Percentiles rank a stretch among this genome's conserved stretches.
Evolutionary conservation across 2,329 filamentous ascomycete species (phyloP).

Genomic region (Arthrinium puccinioides): DNA sequence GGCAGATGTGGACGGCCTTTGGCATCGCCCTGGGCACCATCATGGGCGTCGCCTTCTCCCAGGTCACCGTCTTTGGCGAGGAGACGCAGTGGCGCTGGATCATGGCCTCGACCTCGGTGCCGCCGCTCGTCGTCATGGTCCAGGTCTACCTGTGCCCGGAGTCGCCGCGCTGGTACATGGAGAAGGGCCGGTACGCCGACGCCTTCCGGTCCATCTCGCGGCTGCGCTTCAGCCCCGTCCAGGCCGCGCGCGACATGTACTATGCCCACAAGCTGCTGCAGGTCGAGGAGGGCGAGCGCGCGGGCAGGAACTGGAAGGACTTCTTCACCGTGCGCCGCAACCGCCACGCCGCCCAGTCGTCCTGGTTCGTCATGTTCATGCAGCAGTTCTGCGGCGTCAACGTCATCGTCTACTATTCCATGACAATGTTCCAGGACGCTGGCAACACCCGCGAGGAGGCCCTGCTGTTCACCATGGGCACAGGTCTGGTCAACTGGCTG

Average conservation of each 20-base stretch:
- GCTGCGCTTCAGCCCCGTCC: constrained; percentile 50
- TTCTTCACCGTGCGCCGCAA: constrained; percentile 51
- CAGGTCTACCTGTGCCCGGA: constrained; percentile 56
- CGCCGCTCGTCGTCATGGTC: constrained; percentile 52
- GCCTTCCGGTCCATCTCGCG: constrained; percentile 50
- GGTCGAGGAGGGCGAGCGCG: constrained; percentile 26
- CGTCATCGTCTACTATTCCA: constrained; percentile 42
- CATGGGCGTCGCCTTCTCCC: constrained; percentile 57
- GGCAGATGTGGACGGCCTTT: constrained; percentile 50
- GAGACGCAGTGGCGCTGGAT: constrained; percentile 56
- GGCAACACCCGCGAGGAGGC: constrained; percentile 30
- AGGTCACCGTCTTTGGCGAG: constrained; percentile 31
- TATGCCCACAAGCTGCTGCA: constrained; percentile 38
- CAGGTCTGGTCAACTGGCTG: constrained; percentile 51
- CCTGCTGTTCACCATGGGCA: constrained; percentile 36
- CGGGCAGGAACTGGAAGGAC: constrained; percentile 23
- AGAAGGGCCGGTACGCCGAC: constrained; percentile 46
- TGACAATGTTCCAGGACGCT: constrained; percentile 35
- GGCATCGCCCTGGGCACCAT: constrained; percentile 61
- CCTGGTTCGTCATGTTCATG: constrained; percentile 60
- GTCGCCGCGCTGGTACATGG: constrained; percentile 60
- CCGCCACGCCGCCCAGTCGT: constrained; percentile 57
- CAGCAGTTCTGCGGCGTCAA: constrained; percentile 30
- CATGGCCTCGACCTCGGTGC: constrained; percentile 57
- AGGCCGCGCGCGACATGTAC: constrained; percentile 56